phyloP scores from a whole-genome alignment of 2,329 filamentous ascomycete genomes.

The Dryadomyces quercivorus region DNA sequence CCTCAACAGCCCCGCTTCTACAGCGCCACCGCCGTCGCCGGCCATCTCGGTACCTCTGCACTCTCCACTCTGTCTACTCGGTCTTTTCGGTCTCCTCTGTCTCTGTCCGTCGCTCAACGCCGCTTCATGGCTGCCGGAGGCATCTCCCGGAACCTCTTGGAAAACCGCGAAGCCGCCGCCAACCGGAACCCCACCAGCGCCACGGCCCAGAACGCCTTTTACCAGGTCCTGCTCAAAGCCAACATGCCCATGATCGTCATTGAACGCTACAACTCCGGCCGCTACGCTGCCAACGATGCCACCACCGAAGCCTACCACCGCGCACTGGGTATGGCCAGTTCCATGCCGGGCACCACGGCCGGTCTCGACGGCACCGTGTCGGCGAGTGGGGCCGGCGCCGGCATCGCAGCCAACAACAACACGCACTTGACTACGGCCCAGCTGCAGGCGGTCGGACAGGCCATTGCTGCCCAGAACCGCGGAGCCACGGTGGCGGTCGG shows the following conservation, averaged over 20 bases:
- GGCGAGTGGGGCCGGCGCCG: slow-evolving; percentile 9
- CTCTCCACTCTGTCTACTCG: background rate
- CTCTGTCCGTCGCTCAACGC: slow-evolving; percentile 8
- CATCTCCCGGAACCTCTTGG: slow-evolving; percentile 55
- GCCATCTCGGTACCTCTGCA: background rate
- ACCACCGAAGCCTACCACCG: slow-evolving; percentile 71
- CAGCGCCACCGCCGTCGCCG: background rate
- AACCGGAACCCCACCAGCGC: slow-evolving; percentile 86
- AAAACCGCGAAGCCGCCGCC: slow-evolving; percentile 78
- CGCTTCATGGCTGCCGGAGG: slow-evolving; percentile 21
- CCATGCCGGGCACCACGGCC: slow-evolving; percentile 7
- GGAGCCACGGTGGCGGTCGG: slow-evolving; percentile 53
- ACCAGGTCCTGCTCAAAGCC: slow-evolving; percentile 77
- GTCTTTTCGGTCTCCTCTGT: background rate
- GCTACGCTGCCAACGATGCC: slow-evolving; percentile 67
- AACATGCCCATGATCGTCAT: slow-evolving; percentile 91
- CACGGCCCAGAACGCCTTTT: slow-evolving; percentile 85
- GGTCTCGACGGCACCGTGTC: background rate
- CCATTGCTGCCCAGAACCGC: slow-evolving; percentile 58
- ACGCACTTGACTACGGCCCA: slow-evolving; percentile 41
- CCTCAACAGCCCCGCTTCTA: slow-evolving; percentile 7
- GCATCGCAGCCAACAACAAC: slow-evolving; percentile 20
- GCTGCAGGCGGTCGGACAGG: slow-evolving; percentile 69
- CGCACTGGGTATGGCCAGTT: slow-evolving; percentile 43
- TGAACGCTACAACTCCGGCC: slow-evolving; percentile 76